Evolutionary conservation across 129 eudicot species (phyloP).

Genomic region (Flaveria bidentis): DNA sequence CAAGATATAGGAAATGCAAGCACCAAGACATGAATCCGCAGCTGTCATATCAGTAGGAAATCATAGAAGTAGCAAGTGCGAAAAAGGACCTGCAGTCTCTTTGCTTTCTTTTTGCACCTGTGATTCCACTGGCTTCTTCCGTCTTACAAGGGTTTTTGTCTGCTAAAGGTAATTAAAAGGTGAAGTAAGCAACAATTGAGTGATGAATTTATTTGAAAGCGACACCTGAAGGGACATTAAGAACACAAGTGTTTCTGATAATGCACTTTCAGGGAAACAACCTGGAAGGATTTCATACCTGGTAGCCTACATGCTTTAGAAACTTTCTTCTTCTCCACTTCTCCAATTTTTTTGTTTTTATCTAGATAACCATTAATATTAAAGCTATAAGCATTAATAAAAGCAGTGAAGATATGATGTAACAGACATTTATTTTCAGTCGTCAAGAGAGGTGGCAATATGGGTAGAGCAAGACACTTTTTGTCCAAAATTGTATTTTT

Average conservation of each 20-base stretch:
- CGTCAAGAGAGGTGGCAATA: neutral
- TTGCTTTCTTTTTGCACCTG: constrained; percentile 67
- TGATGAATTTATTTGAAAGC: constrained; percentile 1
- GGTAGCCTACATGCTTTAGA: constrained; percentile 36
- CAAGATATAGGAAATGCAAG: constrained; percentile 9
- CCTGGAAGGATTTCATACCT: constrained; percentile 46
- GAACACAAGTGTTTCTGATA: neutral
- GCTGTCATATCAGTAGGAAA: neutral
- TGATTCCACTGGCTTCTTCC: constrained; percentile 31
- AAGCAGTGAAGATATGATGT: constrained; percentile 26
- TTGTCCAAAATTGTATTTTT: neutral
- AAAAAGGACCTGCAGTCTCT: constrained; percentile 55
- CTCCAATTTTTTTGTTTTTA: constrained; percentile 35
- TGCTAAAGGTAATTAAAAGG: constrained; percentile 39
- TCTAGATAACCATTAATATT: constrained; percentile 33
- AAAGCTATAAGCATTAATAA: constrained; percentile 34
- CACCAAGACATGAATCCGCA: constrained; percentile 16
- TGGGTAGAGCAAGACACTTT: neutral
- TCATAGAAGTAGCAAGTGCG: constrained; percentile 7
- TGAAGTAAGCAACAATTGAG: constrained; percentile 29
- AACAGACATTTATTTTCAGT: neutral
- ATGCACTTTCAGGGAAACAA: constrained; percentile 1
- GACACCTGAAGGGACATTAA: constrained; percentile 12
- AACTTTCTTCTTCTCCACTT: constrained; percentile 35
- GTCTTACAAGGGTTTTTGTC: constrained; percentile 37